Evolutionary conservation across 345 rosid genomes (phyloP).

Genomic region (Euphorbia tirucalli): DNA sequence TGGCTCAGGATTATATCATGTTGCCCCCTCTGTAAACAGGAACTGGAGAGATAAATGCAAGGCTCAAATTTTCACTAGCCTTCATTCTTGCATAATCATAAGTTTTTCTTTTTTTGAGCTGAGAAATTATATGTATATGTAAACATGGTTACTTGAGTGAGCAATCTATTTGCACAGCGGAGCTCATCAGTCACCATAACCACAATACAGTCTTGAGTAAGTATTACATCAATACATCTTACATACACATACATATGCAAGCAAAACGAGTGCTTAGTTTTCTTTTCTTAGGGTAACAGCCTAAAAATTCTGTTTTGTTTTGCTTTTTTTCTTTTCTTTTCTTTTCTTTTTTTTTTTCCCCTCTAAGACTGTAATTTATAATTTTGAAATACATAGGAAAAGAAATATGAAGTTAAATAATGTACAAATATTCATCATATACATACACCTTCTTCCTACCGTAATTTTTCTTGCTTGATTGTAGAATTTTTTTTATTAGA

Average conservation of each 20-base stretch:
- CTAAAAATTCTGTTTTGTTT: neutral
- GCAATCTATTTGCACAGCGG: constrained; percentile 32
- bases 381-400: neutral
- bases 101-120: neutral
- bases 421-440: no score
- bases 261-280: constrained; percentile 4
- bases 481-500: no score
- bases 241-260: no score
- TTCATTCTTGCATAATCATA: neutral
- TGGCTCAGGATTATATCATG: constrained; percentile 95
- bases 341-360: neutral
- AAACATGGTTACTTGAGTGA: constrained; percentile 46
- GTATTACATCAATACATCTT: no score
- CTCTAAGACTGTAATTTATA: neutral
- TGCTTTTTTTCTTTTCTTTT: no score
- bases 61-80: neutral
- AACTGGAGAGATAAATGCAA: constrained; percentile 47
- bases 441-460: no score
- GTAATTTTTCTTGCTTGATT: no score
- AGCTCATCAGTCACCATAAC: constrained; percentile 38
- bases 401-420: no score
- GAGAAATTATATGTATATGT: constrained; percentile 10
- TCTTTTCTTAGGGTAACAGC: no score
- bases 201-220: constrained; percentile 1
- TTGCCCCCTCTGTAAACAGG: constrained; percentile 96